Conservation (phyloP, 352 stramenopile genomes). For the Phytophthora sojae region DNA sequence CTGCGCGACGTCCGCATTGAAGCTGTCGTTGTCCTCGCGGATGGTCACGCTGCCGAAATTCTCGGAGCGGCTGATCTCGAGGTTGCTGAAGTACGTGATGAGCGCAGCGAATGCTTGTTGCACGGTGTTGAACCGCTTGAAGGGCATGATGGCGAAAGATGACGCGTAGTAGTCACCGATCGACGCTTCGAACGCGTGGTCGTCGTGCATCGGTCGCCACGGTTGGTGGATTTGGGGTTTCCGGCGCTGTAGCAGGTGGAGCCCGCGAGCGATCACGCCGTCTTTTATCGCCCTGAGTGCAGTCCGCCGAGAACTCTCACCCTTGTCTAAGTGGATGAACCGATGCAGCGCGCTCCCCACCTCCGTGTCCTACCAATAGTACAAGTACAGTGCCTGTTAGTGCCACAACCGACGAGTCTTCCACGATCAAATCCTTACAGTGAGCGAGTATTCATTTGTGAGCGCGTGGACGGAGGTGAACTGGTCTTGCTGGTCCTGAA, state of each 20-base stretch:
- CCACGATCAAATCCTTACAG: slow-evolving; percentile 17
- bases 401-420: neutral
- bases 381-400: neutral
- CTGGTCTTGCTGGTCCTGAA: slow-evolving; percentile 35
- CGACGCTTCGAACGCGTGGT: slow-evolving; percentile 34
- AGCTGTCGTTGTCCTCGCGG: slow-evolving; percentile 43
- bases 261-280: slow-evolving; percentile 40
- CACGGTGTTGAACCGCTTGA: slow-evolving; percentile 36
- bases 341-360: slow-evolving; percentile 33
- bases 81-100: slow-evolving; percentile 37
- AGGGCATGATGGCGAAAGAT: slow-evolving; percentile 46
- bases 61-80: slow-evolving; percentile 52
- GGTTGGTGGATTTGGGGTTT: slow-evolving; percentile 42
- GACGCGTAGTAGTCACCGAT: slow-evolving; percentile 32
- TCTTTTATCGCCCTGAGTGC: slow-evolving; percentile 41
- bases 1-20: slow-evolving; percentile 37
- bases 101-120: slow-evolving; percentile 42
- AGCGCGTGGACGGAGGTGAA: slow-evolving; percentile 40
- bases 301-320: slow-evolving; percentile 27
- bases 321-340: slow-evolving; percentile 47
- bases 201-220: slow-evolving; percentile 26
- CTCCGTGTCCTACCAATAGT: slow-evolving; percentile 22
- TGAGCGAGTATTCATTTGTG: slow-evolving; percentile 41
- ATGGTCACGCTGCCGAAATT: slow-evolving; percentile 47
- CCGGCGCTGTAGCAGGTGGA: slow-evolving; percentile 41